Evolutionary conservation across 768 basidiomycete species (phyloP).

Genomic region (Calocera viscosa): DNA sequence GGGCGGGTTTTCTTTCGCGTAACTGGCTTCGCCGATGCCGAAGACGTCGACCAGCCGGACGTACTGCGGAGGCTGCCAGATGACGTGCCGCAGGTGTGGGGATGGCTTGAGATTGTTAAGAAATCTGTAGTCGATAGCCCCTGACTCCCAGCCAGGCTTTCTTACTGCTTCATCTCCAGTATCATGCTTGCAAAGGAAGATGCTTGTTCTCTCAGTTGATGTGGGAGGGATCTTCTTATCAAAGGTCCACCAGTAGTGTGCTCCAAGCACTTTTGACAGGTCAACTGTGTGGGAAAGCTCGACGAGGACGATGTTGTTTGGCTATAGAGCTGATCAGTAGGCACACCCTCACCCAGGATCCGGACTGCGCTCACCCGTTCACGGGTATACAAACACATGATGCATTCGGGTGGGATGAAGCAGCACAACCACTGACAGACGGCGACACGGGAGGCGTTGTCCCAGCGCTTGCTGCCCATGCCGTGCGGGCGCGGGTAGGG

Average conservation of each 20-base stretch:
- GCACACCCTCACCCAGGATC: background rate
- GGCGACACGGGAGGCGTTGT: background rate
- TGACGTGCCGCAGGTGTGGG: background rate
- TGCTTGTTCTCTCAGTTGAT: background rate
- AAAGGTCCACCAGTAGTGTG: constrained; percentile 1
- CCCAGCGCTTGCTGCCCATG: background rate
- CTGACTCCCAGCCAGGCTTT: background rate
- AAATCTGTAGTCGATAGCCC: background rate
- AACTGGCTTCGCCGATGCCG: background rate
- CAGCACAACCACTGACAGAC: background rate
- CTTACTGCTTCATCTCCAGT: background rate
- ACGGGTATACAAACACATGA: background rate
- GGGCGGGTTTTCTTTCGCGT: background rate
- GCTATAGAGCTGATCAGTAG: background rate
- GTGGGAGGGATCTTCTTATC: background rate
- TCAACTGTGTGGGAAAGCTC: background rate
- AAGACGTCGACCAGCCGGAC: background rate
- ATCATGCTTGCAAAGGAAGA: background rate
- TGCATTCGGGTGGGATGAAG: background rate
- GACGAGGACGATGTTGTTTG: background rate
- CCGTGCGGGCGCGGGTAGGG: background rate
- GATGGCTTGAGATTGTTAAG: background rate
- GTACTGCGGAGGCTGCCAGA: background rate
- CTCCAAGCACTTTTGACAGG: background rate
- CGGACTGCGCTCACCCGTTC: background rate